Conservation (phyloP, 140 eudicot genomes). For the Ambrosia hybrid region DNA sequence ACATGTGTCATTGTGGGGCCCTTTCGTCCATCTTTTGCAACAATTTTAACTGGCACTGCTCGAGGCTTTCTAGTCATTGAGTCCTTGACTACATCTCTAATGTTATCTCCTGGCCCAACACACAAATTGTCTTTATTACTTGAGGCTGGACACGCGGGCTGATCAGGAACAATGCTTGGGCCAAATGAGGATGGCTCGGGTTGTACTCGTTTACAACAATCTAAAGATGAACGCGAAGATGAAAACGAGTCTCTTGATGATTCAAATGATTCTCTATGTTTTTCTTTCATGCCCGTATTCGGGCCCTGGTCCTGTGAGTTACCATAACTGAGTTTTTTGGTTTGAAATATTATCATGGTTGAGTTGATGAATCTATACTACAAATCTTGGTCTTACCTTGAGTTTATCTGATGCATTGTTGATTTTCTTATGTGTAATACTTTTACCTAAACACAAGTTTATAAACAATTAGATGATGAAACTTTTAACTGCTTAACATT, state of each 20-base stretch:
- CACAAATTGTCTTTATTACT: slow-evolving; percentile 34
- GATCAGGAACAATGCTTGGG: slow-evolving; percentile 37
- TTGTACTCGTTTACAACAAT: slow-evolving; percentile 34
- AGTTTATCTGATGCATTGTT: slow-evolving; percentile 28
- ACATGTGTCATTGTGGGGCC: slow-evolving; percentile 50
- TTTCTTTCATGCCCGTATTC: slow-evolving; percentile 35
- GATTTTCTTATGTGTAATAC: slow-evolving; percentile 31
- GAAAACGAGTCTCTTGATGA: slow-evolving; percentile 63
- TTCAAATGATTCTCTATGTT: slow-evolving; percentile 50
- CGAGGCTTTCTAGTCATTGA: slow-evolving; percentile 68
- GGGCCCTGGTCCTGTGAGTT: slow-evolving; percentile 43
- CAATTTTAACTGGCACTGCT: slow-evolving; percentile 51
- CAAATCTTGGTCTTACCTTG: slow-evolving; percentile 34
- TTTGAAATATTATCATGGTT: neutral
- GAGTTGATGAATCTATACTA: slow-evolving; percentile 9
- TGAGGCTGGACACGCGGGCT: slow-evolving; percentile 36
- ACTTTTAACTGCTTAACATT: neutral
- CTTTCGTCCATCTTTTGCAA: slow-evolving; percentile 40
- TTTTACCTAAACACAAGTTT: slow-evolving; percentile 33
- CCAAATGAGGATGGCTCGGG: slow-evolving; percentile 45
- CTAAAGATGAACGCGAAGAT: slow-evolving; percentile 57
- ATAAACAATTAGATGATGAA: slow-evolving; percentile 24
- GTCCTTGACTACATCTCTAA: slow-evolving; percentile 63
- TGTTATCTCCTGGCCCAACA: slow-evolving; percentile 29
- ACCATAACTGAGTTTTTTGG: neutral